Base-by-base conservation (phyloP, 179 eudicot genomes). In the Beta corolliflora region DNA sequence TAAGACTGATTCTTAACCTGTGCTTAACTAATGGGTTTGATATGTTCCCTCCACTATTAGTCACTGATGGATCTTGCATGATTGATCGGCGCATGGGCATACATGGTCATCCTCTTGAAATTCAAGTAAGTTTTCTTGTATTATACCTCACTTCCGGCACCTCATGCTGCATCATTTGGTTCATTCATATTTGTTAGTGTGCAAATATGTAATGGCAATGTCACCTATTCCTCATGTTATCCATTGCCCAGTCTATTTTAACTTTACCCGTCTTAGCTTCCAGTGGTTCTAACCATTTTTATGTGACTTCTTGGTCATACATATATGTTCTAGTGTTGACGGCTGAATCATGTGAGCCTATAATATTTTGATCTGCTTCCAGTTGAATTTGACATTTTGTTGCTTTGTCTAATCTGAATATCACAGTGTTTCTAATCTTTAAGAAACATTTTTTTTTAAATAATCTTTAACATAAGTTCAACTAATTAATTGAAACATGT, bases 61-160 rank as follows among this genome's bases (percentile, higher is more conserved):
- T 86, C 63, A 83, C 88, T 48, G 88, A 86, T 81, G 88, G 88
- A 63, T 86, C 88, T 52, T 86, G 88, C 84, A 86, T 86, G 88
- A 86, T 86, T 76, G 88, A 86, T 79, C 70, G 88, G 63, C 85
- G 88, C 25, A 83, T 86, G 88, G 88, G 88, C 63, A 86, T 86
- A 69, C 86, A 86, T 55, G 88, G 88, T 55, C 86, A 83, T 83
- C 88, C 88, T 23, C 86, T 86, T 81, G 88, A 86, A 79, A 86
- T 84, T 82, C 86, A 86, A 81, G 88, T 86, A 83, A 78, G 84
- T 81, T 59, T 11, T 77, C 14, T 52, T 77, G 58, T n/a, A 41
- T 41, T 12, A 50, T 45, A 46, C 61, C 58, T 46, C 19, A 52
- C 29, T 10, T 55, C 46, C 4, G 14, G 64, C 2, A 13, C 55